phyloP scores from a whole-genome alignment of 371 early-diverging fungal genomes.

The Lichtheimia ornata region DNA sequence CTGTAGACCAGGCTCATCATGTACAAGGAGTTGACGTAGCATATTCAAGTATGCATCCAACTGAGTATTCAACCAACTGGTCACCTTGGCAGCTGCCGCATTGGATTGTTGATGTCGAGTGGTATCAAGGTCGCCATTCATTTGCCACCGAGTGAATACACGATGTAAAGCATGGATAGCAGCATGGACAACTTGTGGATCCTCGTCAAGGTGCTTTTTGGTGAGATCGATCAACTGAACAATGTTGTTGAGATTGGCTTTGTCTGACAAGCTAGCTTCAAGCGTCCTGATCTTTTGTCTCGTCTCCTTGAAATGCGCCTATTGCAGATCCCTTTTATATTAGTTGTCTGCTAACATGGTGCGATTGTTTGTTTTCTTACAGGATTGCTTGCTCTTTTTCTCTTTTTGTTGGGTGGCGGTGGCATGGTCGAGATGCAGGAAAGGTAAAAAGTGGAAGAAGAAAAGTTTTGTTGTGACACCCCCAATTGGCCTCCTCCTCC shows the following conservation, averaged over 20 bases:
- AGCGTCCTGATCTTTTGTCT: slow-evolving; percentile 46
- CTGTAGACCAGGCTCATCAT: slow-evolving; percentile 77
- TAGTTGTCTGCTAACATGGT: slow-evolving; percentile 2
- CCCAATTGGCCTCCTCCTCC: no score
- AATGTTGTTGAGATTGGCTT: slow-evolving; percentile 62
- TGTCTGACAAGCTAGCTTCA: slow-evolving; percentile 57
- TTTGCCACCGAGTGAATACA: slow-evolving; percentile 66
- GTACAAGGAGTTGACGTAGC: slow-evolving; percentile 51
- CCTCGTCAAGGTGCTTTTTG: slow-evolving; percentile 26
- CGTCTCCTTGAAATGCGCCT: slow-evolving; percentile 22
- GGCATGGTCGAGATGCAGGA: no score
- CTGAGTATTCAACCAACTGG: slow-evolving; percentile 74
- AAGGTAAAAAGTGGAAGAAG: no score
- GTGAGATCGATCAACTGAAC: slow-evolving; percentile 54
- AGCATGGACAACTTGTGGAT: slow-evolving; percentile 45
- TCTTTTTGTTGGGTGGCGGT: slow-evolving; percentile 29
- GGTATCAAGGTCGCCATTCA: slow-evolving; percentile 65
- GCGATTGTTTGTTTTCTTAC: not conserved
- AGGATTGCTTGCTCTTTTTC: slow-evolving; percentile 16
- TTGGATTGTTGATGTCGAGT: slow-evolving; percentile 26
- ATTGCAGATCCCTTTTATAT: not conserved
- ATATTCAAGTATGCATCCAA: slow-evolving; percentile 60
- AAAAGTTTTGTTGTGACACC: no score
- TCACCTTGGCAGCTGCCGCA: slow-evolving; percentile 58
- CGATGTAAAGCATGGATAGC: slow-evolving; percentile 74